Conservation (phyloP, 1,284 basidiomycete species). For the Pisolithus thermaeus region DNA sequence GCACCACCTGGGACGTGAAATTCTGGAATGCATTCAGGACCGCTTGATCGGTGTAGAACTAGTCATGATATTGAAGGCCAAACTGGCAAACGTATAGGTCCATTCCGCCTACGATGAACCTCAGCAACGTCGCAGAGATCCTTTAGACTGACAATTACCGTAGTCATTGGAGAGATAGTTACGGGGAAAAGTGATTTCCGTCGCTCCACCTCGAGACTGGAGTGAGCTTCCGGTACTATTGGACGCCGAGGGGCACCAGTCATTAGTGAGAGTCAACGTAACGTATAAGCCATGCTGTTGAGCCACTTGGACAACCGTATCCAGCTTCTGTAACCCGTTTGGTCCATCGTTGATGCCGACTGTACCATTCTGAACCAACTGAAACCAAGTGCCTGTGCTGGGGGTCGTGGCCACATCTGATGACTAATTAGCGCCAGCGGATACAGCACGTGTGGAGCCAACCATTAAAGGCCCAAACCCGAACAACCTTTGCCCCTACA, state of each 20-base stretch:
- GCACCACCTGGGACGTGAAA: conserved; percentile 48
- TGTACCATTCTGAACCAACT: conserved; percentile 41
- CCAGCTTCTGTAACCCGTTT: conserved; percentile 62
- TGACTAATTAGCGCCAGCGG: conserved; percentile 5
- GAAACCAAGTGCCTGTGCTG: conserved; percentile 54
- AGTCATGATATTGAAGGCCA: conserved; percentile 42
- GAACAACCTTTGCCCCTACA: conserved; percentile 54
- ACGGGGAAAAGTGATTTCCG: conserved; percentile 37
- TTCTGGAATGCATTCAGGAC: conserved; percentile 49
- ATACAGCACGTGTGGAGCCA: conserved; percentile 16
- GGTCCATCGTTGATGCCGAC: conserved; percentile 53
- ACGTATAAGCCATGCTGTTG: conserved; percentile 55
- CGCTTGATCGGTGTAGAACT: conserved; percentile 50
- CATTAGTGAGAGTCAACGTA: conserved; percentile 63
- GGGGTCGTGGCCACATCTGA: conserved; percentile 50
- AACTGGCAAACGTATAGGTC: conserved; percentile 57
- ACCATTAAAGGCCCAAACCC: conserved; percentile 65
- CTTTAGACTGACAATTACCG: conserved; percentile 32
- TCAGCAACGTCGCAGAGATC: conserved; percentile 6
- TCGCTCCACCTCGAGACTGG: conserved; percentile 25
- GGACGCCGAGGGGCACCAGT: conserved; percentile 47
- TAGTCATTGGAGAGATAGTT: conserved; percentile 57
- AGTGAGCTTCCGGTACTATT: conserved; percentile 12
- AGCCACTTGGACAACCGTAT: conserved; percentile 55
- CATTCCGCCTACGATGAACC: conserved; percentile 45